Evolutionary conservation across 768 basidiomycete species (phyloP), one percentile per base, ranked within the genome.

Genomic region (Termitomyces sp.): DNA sequence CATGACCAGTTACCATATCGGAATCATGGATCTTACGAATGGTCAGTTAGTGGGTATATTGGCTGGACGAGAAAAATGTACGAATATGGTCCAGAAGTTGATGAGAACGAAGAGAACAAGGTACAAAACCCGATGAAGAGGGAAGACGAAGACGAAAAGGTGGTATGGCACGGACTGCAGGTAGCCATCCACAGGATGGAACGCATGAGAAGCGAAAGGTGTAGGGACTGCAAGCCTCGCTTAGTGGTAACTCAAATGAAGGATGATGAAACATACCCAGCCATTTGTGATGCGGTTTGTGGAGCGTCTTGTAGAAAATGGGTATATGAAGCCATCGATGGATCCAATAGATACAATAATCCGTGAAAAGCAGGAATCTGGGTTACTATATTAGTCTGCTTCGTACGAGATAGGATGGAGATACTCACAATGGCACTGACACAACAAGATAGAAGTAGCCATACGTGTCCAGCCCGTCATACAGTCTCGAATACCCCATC

Each of bases 271-370:
- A 84, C 94, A 56, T 71, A 96, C 94, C 85, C 62, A 98, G 78
- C 97, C 97, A 99, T 73, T 92, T 95, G 81, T 99, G 97, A 70
- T 99, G 97, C 1, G 96, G 94, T 72, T 99, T 99, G 73, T 99
- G 97, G 47, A 99, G 65, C 56, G 79, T 74, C 70, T 96, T 98
- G 79, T 99, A 99, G 57, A 97, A 63, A 40, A 78, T 55, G 2
- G 96, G 96, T 58, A 88, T 76, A 68, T 99, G 97, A 55, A 96
- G 77, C 73, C 80, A 79, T 26, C 97, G 86, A 68, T 99, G 97
- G n/a, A 96, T 78, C 94, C 95, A 98, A 70, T 99, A 99, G 62
- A 99, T 92, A 65, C 80, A 77, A 64, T 93, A 91, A 72, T 99
- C 97, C 18, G 96, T 99, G 71, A 92, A 91, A 20, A 89, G 61